Percentiles rank a stretch among this genome's conserved stretches.
Evolutionary conservation across 129 eudicot genomes (phyloP).

Genomic region (Artemisia annua): DNA sequence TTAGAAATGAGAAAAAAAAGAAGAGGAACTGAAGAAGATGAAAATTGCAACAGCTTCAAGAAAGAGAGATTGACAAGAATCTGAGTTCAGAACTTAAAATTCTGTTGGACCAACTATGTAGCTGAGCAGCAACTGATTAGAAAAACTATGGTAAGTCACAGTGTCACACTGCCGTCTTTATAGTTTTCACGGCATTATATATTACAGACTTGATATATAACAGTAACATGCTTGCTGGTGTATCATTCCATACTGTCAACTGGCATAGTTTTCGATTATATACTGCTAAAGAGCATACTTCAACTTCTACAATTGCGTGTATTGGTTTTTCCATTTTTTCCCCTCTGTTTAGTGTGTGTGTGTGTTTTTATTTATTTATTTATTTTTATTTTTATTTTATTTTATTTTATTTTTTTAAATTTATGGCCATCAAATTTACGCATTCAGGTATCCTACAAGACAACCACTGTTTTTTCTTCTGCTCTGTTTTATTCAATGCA

Average conservation of each 20-base stretch:
- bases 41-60: not conserved
- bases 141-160: slow-evolving; percentile 38
- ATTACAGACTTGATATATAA: not conserved
- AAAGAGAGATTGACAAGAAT: slow-evolving; percentile 4
- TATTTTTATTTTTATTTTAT: too few relatives aligned
- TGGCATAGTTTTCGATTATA: not conserved
- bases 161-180: not conserved
- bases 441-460: too few relatives aligned
- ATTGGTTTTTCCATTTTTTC: too few relatives aligned
- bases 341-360: too few relatives aligned
- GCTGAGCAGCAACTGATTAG: slow-evolving; percentile 5
- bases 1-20: not conserved
- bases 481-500: too few relatives aligned
- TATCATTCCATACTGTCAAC: too few relatives aligned
- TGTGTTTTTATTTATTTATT: too few relatives aligned
- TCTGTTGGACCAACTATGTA: slow-evolving; percentile 4
- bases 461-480: too few relatives aligned
- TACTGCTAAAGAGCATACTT: not conserved
- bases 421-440: too few relatives aligned
- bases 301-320: not conserved
- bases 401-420: too few relatives aligned
- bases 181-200: not conserved
- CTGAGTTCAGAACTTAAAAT: not conserved
- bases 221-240: not conserved
- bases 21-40: not conserved